Evolutionary conservation across 768 basidiomycete genomes (phyloP).

Genomic region (Lactarius akahatsu): DNA sequence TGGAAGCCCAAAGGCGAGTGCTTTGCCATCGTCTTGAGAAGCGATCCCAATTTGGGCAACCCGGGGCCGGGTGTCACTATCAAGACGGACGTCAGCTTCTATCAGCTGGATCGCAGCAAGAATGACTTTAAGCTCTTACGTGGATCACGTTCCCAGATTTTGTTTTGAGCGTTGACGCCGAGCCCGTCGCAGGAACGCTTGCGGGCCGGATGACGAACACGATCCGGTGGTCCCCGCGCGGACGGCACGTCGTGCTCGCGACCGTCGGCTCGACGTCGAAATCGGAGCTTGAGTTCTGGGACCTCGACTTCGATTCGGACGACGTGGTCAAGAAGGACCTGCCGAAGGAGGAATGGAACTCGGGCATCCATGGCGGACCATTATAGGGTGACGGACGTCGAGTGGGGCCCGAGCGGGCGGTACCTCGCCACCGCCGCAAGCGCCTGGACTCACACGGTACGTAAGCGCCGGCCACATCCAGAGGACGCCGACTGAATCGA

Average conservation of each 20-base stretch:
- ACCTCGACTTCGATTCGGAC: slow-evolving; percentile 82
- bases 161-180: slow-evolving; percentile 11
- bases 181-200: slow-evolving; percentile 56
- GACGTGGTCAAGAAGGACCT: slow-evolving; percentile 50
- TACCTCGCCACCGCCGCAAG: slow-evolving; percentile 92
- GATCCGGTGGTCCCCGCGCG: slow-evolving; percentile 94
- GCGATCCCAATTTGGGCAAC: slow-evolving; percentile 90
- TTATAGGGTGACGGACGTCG: slow-evolving; percentile 95
- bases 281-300: slow-evolving; percentile 99
- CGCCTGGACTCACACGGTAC: slow-evolving; percentile 90
- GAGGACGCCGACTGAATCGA: too few species aligned
- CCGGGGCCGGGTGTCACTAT: slow-evolving; percentile 88
- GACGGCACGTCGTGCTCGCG: slow-evolving; percentile 92
- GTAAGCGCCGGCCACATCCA: slow-evolving; percentile 27
- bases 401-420: slow-evolving; percentile 97
- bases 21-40: slow-evolving; percentile 93
- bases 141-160: slow-evolving; percentile 39
- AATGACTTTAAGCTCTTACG: slow-evolving; percentile 92
- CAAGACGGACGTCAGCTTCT: slow-evolving; percentile 96
- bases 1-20: slow-evolving; percentile 98
- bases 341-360: slow-evolving; percentile 75
- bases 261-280: slow-evolving; percentile 94
- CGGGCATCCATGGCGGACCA: slow-evolving; percentile 90
- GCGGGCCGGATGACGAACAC: slow-evolving; percentile 86
- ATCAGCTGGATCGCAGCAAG: slow-evolving; percentile 88